Conservation (phyloP, 2,329 filamentous ascomycete genomes). For the Pleurostoma richardsiae region DNA sequence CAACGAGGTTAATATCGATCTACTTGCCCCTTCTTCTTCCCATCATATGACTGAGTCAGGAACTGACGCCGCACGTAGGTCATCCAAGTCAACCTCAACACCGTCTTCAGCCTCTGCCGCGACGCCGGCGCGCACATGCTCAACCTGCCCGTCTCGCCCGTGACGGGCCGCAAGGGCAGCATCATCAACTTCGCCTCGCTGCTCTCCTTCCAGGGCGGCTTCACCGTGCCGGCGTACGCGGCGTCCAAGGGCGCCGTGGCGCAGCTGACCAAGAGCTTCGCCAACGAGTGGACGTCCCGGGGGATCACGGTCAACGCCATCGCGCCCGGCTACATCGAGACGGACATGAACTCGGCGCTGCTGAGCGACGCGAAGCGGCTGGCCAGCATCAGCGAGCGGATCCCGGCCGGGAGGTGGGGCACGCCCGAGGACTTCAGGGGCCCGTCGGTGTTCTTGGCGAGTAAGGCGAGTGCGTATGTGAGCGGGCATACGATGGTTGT, state of each 20-base stretch:
- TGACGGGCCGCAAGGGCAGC: conserved; percentile 55
- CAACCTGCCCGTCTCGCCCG: conserved; percentile 36
- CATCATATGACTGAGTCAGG: background rate
- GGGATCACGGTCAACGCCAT: conserved; percentile 85
- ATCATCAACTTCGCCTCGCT: conserved; percentile 85
- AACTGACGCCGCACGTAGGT: conserved; percentile 39
- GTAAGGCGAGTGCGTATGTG: conserved; percentile 73
- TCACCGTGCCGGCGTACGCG: conserved; percentile 85
- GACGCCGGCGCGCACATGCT: conserved; percentile 80
- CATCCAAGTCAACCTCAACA: conserved; percentile 79
- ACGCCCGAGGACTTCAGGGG: conserved; percentile 85
- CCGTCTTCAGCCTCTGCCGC: conserved; percentile 73
- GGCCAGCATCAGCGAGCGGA: conserved; percentile 70
- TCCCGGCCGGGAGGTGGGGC: conserved; percentile 82
- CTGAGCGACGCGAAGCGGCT: conserved; percentile 66
- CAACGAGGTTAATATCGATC: conserved; percentile 46
- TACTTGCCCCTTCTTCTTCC: background rate
- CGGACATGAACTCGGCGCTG: conserved; percentile 89
- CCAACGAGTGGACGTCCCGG: conserved; percentile 79
- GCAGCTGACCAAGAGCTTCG: conserved; percentile 78
- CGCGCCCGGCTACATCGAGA: conserved; percentile 84
- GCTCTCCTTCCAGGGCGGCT: conserved; percentile 78
- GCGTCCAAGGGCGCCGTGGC: conserved; percentile 80
- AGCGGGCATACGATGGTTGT: conserved; percentile 78
- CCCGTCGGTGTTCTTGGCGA: conserved; percentile 70